Evolutionary conservation across 306 rosid species (phyloP).

Genomic region (Casuarina equisetifolia): DNA sequence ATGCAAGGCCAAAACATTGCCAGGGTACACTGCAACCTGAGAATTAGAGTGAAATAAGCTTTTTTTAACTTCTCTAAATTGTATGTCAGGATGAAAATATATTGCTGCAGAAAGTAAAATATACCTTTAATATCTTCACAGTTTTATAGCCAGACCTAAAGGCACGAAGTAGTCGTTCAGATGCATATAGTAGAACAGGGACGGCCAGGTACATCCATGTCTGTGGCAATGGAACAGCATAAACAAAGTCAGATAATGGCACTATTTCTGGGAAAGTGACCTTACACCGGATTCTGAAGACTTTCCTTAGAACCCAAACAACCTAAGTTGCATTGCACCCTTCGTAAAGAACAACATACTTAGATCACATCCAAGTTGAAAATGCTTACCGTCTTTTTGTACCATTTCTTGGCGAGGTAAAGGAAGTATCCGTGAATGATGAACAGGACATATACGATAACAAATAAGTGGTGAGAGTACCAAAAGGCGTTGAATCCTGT

Average conservation of each 20-base stretch:
- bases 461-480: constrained; percentile 90
- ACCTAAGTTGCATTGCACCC: background rate
- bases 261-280: too few relatives aligned
- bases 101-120: background rate
- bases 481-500: constrained; percentile 93
- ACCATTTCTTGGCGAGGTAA: constrained; percentile 80
- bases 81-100: background rate
- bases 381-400: constrained; percentile 72
- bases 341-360: too few relatives aligned
- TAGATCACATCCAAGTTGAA: background rate
- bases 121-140: constrained; percentile 72
- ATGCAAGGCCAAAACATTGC: constrained; percentile 84
- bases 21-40: constrained; percentile 92
- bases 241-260: constrained; percentile 3
- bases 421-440: constrained; percentile 73
- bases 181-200: constrained; percentile 70
- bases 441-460: constrained; percentile 76
- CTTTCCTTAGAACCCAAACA: background rate
- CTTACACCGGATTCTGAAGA: too few relatives aligned
- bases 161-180: constrained; percentile 82
- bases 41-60: background rate
- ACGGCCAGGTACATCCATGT: constrained; percentile 90
- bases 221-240: constrained; percentile 32
- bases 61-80: background rate
- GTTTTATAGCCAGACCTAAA: constrained; percentile 71